Evolutionary conservation across 1,284 basidiomycete genomes (phyloP).

Genomic region (Gomphus sp.): DNA sequence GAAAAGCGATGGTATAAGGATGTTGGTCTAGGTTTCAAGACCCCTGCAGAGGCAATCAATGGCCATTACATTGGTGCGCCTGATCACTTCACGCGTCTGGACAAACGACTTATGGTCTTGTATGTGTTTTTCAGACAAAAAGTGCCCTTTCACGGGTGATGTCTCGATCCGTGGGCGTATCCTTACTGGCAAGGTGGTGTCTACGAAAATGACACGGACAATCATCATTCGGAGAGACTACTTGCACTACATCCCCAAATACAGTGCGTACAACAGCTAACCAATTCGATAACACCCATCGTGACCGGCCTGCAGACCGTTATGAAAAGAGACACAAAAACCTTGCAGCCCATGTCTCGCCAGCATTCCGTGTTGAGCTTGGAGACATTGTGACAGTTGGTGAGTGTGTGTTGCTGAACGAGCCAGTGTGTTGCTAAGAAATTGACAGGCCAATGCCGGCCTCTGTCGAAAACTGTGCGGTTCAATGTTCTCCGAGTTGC

Average conservation of each 20-base stretch:
- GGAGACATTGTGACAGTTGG: slow-evolving; percentile 96
- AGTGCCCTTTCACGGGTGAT: slow-evolving; percentile 96
- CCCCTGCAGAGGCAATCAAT: slow-evolving; percentile 90
- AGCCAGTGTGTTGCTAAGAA: slow-evolving; percentile 1
- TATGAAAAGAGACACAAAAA: slow-evolving; percentile 99
- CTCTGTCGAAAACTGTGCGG: slow-evolving; percentile 97
- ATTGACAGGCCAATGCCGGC: slow-evolving; percentile 85
- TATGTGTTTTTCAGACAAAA: slow-evolving; percentile 78
- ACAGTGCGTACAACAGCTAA: slow-evolving; percentile 53
- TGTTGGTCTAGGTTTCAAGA: slow-evolving; percentile 96
- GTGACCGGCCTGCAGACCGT: slow-evolving; percentile 49
- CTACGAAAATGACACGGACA: slow-evolving; percentile 99
- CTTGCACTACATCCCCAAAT: slow-evolving; percentile 98
- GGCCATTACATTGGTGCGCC: slow-evolving; percentile 92
- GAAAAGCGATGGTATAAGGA: slow-evolving; percentile 99
- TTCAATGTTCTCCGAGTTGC: slow-evolving; percentile 95
- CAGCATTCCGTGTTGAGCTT: slow-evolving; percentile 93
- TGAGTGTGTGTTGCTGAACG: slow-evolving; percentile 31
- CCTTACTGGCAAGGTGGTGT: slow-evolving; percentile 93
- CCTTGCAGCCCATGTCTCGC: slow-evolving; percentile 93
- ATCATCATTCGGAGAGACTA: slow-evolving; percentile 98
- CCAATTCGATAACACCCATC: neutral
- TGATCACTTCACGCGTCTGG: neutral
- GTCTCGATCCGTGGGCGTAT: slow-evolving; percentile 99
- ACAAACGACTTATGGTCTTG: neutral